Base-by-base conservation (phyloP, 768 basidiomycete genomes). In the Collybia sp. region DNA sequence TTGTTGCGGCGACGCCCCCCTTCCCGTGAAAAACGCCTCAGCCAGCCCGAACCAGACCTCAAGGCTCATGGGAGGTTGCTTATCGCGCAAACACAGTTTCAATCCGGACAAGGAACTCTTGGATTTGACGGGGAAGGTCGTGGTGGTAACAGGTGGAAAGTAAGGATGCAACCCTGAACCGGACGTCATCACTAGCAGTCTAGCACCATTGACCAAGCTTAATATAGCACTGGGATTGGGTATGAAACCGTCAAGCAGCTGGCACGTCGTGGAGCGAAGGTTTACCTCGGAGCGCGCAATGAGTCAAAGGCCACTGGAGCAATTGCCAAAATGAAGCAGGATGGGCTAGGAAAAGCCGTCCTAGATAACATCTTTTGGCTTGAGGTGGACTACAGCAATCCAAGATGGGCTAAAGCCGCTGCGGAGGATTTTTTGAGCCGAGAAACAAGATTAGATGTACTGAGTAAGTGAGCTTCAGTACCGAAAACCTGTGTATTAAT, bases 121-220 rank as follows among this genome's bases (percentile, higher is more conserved):
- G 10, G 68, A 74, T 48, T 61, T 76, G 8, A 58, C 54, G 0
- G 75, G 71, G 12, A 77, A 77, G 57, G 74, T 80, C 18, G 53
- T 62, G 34, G 55, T 79, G 42, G 72, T 82, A n/a, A 80, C 78
- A 0, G 79, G 79, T 8, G 76, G 70, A 39, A 80, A 78, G 74
- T 78, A 45, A 53, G 70, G 20, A 16, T 19, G n/a, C 37, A 8
- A 25, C 25, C 25, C 25, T 25, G 25, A 41, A 31, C 44, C 45
- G 6, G 32, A 43, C 11, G 37, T 48, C 19, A 46, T 46, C 19
- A 51, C 50, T n/a, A 47, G 50, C 9, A 44, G 1, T 25, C 25
- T 3, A 25, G n/a, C n/a, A 10, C 40, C n/a, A n/a, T n/a, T n/a
- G n/a, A n/a, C n/a, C 25, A 8, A 25, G 3, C 3, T 25, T 25